phyloP scores from a whole-genome alignment of 768 basidiomycete genomes.

The Gloeopeniophorella convolvens region DNA sequence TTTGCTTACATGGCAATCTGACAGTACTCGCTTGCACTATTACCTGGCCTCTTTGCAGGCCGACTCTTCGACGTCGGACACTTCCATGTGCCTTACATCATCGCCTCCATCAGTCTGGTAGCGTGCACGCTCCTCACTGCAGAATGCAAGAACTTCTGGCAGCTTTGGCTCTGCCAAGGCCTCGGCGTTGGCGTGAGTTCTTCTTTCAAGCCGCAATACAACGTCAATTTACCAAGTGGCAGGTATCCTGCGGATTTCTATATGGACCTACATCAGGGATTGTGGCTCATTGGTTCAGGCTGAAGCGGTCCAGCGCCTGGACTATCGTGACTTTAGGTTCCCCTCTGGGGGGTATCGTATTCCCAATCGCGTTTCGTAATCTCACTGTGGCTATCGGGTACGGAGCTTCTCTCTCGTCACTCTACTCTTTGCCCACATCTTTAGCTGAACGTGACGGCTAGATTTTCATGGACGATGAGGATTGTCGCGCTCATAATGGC shows the following conservation, averaged over 20 bases:
- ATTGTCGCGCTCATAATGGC: constrained; percentile 60
- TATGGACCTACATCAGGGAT: constrained; percentile 56
- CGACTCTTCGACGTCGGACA: constrained; percentile 70
- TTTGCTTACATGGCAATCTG: background rate
- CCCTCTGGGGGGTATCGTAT: constrained; percentile 59
- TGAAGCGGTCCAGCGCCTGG: constrained; percentile 46
- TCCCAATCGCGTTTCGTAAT: constrained; percentile 55
- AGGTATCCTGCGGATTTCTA: constrained; percentile 40
- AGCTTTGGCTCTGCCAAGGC: constrained; percentile 70
- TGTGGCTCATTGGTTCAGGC: constrained; percentile 68
- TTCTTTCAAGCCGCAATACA: background rate
- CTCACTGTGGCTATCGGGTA: constrained; percentile 51
- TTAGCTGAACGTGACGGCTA: constrained; percentile 23
- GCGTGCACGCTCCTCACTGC: constrained; percentile 56
- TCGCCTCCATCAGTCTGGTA: constrained; percentile 45
- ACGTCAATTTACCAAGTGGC: background rate
- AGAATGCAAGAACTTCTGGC: constrained; percentile 69
- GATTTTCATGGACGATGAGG: constrained; percentile 74
- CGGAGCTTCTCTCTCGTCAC: background rate
- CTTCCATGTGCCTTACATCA: constrained; percentile 43
- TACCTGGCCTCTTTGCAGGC: constrained; percentile 56
- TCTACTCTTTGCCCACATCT: background rate
- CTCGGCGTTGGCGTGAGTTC: constrained; percentile 53
- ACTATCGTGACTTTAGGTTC: constrained; percentile 61
- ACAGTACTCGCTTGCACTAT: constrained; percentile 55